phyloP scores from a whole-genome alignment of 352 stramenopile genomes.

The Thalassiosira livingstoniorum region DNA sequence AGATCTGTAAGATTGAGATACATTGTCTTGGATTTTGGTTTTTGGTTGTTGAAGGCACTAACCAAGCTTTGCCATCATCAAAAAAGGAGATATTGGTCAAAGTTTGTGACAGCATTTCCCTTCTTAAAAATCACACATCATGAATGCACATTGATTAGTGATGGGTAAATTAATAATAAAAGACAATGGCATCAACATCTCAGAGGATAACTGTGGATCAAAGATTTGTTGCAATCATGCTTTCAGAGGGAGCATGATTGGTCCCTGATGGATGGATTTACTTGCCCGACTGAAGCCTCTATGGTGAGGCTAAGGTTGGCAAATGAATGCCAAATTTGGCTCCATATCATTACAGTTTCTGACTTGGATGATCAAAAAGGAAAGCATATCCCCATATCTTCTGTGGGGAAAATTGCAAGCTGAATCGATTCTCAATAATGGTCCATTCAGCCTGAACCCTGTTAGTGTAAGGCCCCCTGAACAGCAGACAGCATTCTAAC shows the following conservation, averaged over 20 bases:
- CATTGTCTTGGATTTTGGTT: no score
- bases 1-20: no score
- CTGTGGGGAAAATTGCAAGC: not conserved
- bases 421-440: not conserved
- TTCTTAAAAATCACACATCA: not conserved
- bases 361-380: not conserved
- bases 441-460: not conserved
- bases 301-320: not conserved
- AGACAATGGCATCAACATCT: not conserved
- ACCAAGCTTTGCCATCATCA: no score
- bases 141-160: not conserved
- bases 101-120: no score
- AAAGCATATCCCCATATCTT: no score
- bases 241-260: not conserved
- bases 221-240: not conserved
- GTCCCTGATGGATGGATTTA: not conserved
- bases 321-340: not conserved
- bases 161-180: not conserved
- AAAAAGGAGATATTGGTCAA: no score
- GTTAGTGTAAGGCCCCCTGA: not conserved
- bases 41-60: no score
- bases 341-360: not conserved
- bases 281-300: not conserved
- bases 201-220: not conserved
- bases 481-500: not conserved